Conservation (phyloP, 179 eudicot genomes). For the Vitellaria paradoxa region DNA sequence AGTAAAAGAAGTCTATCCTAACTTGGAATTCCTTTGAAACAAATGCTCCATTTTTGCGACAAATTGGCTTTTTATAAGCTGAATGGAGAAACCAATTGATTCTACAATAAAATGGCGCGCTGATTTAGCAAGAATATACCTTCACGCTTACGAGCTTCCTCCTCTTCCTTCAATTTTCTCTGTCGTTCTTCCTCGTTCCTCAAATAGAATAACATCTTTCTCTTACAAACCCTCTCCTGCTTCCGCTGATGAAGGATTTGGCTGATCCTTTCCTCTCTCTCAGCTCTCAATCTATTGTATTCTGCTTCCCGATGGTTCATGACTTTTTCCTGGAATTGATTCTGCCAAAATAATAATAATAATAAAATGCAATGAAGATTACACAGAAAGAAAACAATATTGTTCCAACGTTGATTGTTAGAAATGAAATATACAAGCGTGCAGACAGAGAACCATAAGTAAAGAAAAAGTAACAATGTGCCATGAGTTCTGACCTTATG, state of each 20-base stretch:
- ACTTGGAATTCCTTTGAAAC: not conserved
- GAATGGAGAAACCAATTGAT: not conserved
- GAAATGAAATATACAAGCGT: not conserved
- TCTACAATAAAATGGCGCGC: not conserved
- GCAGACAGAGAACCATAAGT: not conserved
- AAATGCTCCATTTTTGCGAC: not conserved
- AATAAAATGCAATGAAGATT: not conserved
- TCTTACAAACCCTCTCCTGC: conserved; percentile 59
- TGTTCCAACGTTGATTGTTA: not conserved
- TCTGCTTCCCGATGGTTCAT: conserved; percentile 47
- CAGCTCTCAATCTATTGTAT: conserved; percentile 47
- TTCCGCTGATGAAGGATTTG: conserved; percentile 48
- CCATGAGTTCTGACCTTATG: conserved; percentile 42
- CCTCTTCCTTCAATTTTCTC: conserved; percentile 58
- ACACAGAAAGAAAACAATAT: not conserved
- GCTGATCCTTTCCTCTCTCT: conserved; percentile 48
- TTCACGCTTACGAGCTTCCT: conserved; percentile 79
- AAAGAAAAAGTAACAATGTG: too few relatives aligned
- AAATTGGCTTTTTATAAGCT: not conserved
- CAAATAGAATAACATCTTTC: conserved; percentile 70
- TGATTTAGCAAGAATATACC: conserved; percentile 34
- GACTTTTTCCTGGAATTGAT: conserved; percentile 50
- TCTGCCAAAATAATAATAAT: conserved; percentile 25
- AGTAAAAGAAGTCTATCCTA: not conserved
- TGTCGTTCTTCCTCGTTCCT: conserved; percentile 69